These are phyloP conservation scores for Silybum marianum DNA, from an alignment of 129 eudicot genomes.

Conservation along the genomic window DNA sequence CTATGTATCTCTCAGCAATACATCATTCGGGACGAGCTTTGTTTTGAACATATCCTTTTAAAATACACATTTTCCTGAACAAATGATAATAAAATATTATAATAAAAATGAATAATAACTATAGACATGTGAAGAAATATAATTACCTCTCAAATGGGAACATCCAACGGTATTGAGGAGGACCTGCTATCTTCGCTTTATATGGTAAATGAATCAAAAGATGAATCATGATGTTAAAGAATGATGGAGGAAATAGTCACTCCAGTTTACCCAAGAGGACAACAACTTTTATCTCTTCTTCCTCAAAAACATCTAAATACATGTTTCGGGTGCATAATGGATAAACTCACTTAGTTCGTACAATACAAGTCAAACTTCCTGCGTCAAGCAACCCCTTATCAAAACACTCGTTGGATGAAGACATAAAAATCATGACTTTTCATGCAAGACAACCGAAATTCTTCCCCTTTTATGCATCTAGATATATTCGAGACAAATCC, in stretches of 20 bases:
- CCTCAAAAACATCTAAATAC: background rate
- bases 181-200: constrained; percentile 3
- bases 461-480: no score
- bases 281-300: background rate
- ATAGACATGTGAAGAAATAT: background rate
- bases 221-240: constrained; percentile 5
- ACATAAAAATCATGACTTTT: no score
- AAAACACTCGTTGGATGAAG: no score
- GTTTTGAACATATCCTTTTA: background rate
- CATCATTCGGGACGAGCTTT: background rate
- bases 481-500: no score
- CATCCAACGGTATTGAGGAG: background rate
- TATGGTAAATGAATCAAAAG: background rate
- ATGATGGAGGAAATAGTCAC: background rate
- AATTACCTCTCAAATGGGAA: constrained; percentile 5
- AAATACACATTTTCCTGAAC: background rate
- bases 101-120: background rate
- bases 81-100: background rate
- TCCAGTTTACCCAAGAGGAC: background rate
- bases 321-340: no score
- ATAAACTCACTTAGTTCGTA: no score
- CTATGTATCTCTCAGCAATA: background rate
- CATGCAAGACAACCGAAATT: no score
- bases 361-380: no score
- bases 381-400: no score